Base-by-base conservation (phyloP, 2,329 filamentous ascomycete genomes). In the Aspergillus fructus region DNA sequence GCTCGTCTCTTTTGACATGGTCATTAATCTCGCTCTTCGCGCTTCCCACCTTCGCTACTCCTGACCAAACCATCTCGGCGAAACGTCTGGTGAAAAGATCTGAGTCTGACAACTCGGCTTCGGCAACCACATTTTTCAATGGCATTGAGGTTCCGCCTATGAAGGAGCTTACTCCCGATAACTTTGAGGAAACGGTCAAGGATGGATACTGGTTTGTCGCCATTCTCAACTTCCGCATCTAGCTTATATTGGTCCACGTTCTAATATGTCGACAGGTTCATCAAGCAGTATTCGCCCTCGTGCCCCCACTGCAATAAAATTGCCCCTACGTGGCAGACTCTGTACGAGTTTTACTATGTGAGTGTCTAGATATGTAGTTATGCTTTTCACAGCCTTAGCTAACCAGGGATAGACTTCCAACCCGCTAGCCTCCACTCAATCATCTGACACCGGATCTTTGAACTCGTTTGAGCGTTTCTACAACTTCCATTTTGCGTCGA, bases 311-410 rank as follows among this genome's bases (percentile, higher is more conserved):
- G 93, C 78, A 83, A 83, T 71, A 80, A 83, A 49, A 90, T 91
- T 68, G 91, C 90, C 52, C 94, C 94, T 7, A 88, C 85, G 50
- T 97, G 86, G 81, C 92, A 97, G 76, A 97, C 93, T 5, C 76
- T 93, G 13, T 96, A 97, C 81, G 94, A 99, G 78, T 97, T 88
- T 75, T 99, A 97, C 79, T 87, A 79, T 61, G 76, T 79, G 62
- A 64, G 73, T 67, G n/a, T 21, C 21, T 21, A 21, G 21, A 21
- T 21, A 8, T 23, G 23, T 53, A 45, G 27, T 24, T 12, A 30
- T 17, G 66, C 48, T 27, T 17, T 42, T 40, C 7, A 11, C 49
- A 17, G n/a, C 37, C 17, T 45, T 51, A 33, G 50, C 65, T 75
- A 61, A 75, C 57, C 15, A 43, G 30, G 21, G 33, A 45, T 80